Evolutionary conservation across 768 basidiomycete genomes (phyloP).

Genomic region (Lactarius sp.): DNA sequence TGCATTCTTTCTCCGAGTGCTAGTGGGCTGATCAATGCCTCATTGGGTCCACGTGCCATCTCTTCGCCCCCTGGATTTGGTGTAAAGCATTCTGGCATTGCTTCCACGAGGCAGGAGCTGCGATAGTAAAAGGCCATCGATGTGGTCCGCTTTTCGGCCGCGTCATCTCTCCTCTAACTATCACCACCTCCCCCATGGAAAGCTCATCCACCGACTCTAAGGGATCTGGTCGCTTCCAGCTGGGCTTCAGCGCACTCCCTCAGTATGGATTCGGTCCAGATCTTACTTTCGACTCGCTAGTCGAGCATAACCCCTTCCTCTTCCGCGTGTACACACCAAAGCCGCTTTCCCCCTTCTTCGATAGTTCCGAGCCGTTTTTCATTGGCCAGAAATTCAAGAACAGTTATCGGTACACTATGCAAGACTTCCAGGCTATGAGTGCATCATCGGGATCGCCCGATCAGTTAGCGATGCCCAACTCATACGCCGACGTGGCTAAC

Average conservation of each 20-base stretch:
- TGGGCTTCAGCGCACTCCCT: conserved; percentile 41
- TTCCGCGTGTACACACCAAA: conserved; percentile 80
- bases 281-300: conserved; percentile 54
- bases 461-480: conserved; percentile 27
- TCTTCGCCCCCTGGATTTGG: conserved; percentile 1
- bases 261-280: conserved; percentile 71
- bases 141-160: conserved; percentile 10
- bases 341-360: conserved; percentile 46
- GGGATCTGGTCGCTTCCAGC: conserved; percentile 25
- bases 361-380: conserved; percentile 58
- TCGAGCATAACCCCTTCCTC: conserved; percentile 64
- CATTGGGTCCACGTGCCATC: conserved; percentile 17
- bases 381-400: conserved; percentile 59
- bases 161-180: conserved; percentile 22
- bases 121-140: conserved; percentile 26
- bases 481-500: conserved; percentile 58
- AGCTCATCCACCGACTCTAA: conserved; percentile 21
- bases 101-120: conserved; percentile 22
- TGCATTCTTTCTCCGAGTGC: conserved; percentile 5
- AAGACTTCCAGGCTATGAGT: conserved; percentile 27
- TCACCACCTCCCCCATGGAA: conserved; percentile 18
- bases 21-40: conserved; percentile 13
- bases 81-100: conserved; percentile 14
- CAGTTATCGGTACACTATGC: conserved; percentile 29
- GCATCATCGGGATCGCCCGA: conserved; percentile 23